A percentile compares a stretch with the other conserved stretches of the same genome.
Conservation (phyloP, 345 rosid species). For the Chamaenerion angustifolium region DNA sequence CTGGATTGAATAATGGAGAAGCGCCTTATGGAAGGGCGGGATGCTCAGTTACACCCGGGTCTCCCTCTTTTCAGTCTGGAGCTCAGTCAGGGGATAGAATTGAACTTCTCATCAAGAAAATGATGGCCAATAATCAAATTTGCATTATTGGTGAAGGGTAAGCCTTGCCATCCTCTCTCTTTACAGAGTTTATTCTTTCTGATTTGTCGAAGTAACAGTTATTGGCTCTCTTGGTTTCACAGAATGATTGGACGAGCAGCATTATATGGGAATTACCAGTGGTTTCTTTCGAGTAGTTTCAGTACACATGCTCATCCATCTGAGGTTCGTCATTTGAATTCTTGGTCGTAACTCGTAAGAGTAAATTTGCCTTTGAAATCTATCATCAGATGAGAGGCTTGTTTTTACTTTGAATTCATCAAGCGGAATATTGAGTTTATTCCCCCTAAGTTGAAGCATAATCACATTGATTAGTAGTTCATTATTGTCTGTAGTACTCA, state of each 20-base stretch:
- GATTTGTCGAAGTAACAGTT: slow-evolving; percentile 1
- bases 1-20: slow-evolving; percentile 16
- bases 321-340: slow-evolving; percentile 33
- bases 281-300: slow-evolving; percentile 59
- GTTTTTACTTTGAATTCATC: too few relatives aligned
- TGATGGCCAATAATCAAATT: slow-evolving; percentile 65
- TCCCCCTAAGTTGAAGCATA: too few relatives aligned
- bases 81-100: slow-evolving; percentile 29
- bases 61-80: slow-evolving; percentile 14
- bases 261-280: slow-evolving; percentile 65
- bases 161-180: slow-evolving; percentile 2
- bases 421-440: too few relatives aligned
- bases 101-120: slow-evolving; percentile 45
- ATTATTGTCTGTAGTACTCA: too few relatives aligned
- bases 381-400: slow-evolving; percentile 2
- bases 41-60: slow-evolving; percentile 13
- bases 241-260: slow-evolving; percentile 86
- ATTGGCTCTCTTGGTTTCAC: slow-evolving; percentile 12
- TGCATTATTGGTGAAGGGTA: slow-evolving; percentile 83
- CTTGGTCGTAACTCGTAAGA: not conserved
- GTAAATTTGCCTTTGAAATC: not conserved
- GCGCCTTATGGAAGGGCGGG: slow-evolving; percentile 13
- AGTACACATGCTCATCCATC: slow-evolving; percentile 43
- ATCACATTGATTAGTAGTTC: too few relatives aligned
- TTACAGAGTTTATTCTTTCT: not conserved